Conservation (phyloP, 2,329 filamentous ascomycete genomes). For the Ilyonectria sp. region DNA sequence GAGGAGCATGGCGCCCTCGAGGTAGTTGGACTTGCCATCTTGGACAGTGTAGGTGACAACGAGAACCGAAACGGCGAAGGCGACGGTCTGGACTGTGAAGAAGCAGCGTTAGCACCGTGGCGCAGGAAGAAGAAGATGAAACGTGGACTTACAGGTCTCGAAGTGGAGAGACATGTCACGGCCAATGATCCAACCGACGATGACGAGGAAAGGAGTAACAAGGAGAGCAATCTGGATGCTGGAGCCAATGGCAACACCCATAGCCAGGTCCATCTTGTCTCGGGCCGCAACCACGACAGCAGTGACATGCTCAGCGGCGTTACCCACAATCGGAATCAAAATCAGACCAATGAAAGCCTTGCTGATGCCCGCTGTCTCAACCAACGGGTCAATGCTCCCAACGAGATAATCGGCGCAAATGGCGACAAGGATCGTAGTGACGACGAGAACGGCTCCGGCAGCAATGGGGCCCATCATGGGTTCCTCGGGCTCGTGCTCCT, state of each 20-base stretch:
- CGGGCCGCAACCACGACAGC: slow-evolving; percentile 84
- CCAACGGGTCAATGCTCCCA: slow-evolving; percentile 81
- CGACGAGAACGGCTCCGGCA: slow-evolving; percentile 76
- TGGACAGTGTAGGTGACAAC: slow-evolving; percentile 84
- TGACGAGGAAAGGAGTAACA: slow-evolving; percentile 84
- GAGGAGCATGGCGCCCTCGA: slow-evolving; percentile 81
- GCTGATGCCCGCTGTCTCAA: slow-evolving; percentile 79
- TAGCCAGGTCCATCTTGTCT: slow-evolving; percentile 82
- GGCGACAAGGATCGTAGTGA: slow-evolving; percentile 79
- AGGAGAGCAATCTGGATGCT: slow-evolving; percentile 88
- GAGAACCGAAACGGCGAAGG: slow-evolving; percentile 82
- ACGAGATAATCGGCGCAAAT: slow-evolving; percentile 85
- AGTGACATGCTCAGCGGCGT: slow-evolving; percentile 86
- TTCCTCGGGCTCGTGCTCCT: slow-evolving; percentile 60
- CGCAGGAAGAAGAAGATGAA: neutral
- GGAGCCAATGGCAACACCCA: slow-evolving; percentile 86
- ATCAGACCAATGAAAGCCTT: slow-evolving; percentile 88
- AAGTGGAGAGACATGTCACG: slow-evolving; percentile 85
- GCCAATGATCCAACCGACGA: slow-evolving; percentile 84
- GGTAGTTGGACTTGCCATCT: slow-evolving; percentile 87
- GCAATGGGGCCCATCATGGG: slow-evolving; percentile 74
- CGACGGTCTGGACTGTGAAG: slow-evolving; percentile 76
- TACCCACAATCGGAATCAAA: slow-evolving; percentile 84
- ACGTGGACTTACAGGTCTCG: slow-evolving; percentile 66
- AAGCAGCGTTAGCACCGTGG: slow-evolving; percentile 36